Evolutionary conservation across 345 rosid species (phyloP).

Genomic region (Brassica incana): DNA sequence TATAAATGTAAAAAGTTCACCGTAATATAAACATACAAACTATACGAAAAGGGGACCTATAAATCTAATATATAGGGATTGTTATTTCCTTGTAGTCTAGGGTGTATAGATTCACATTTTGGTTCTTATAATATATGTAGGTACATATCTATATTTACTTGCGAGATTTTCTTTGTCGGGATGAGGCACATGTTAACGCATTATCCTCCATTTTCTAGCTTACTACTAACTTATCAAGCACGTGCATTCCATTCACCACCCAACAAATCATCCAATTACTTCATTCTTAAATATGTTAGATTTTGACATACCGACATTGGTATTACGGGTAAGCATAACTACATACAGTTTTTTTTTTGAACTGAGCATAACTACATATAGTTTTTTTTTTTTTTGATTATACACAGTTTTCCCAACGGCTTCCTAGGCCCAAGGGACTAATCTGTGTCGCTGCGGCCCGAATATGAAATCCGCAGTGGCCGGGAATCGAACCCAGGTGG

Average conservation of each 20-base stretch:
- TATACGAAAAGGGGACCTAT: not conserved
- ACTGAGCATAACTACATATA: no score
- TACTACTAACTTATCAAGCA: conserved; percentile 39
- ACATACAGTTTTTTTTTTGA: not conserved
- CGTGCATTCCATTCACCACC: conserved; percentile 40
- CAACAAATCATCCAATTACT: conserved; percentile 32
- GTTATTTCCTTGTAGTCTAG: conserved; percentile 9
- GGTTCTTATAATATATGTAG: not conserved
- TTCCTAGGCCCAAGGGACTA: no score
- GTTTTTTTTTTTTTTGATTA: no score
- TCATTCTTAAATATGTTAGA: conserved; percentile 25
- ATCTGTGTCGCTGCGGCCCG: no score
- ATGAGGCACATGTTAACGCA: conserved; percentile 42
- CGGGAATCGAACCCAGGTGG: no score
- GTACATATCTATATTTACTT: conserved; percentile 12
- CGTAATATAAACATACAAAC: not conserved
- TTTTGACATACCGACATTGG: conserved; percentile 24
- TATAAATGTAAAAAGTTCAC: no score
- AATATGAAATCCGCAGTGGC: no score
- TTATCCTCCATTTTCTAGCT: conserved; percentile 40
- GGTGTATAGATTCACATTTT: conserved; percentile 14
- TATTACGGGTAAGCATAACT: not conserved
- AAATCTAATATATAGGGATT: not conserved
- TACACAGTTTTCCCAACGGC: no score
- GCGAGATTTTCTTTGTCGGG: conserved; percentile 43